These are phyloP conservation scores for Podaxis carcinomalis DNA, from an alignment of 768 basidiomycete species.

Conservation along the genomic window DNA sequence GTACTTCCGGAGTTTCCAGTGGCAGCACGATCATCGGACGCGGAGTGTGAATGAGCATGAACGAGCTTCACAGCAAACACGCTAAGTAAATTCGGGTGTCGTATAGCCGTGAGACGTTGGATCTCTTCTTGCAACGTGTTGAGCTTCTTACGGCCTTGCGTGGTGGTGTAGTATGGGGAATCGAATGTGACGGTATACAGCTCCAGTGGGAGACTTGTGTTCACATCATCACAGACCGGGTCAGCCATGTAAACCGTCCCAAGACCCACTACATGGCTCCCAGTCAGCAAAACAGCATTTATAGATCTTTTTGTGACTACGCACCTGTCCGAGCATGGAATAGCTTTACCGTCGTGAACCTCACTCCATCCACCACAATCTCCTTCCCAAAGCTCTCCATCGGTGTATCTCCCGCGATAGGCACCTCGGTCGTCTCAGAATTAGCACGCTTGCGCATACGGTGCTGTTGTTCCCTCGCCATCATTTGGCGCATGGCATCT, in stretches of 20 bases:
- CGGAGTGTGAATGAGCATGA: constrained; percentile 36
- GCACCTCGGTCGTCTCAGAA: constrained; percentile 69
- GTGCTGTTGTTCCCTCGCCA: constrained; percentile 48
- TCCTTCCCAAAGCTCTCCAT: constrained; percentile 59
- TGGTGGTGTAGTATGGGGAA: constrained; percentile 62
- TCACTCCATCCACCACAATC: constrained; percentile 53
- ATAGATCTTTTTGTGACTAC: constrained; percentile 11
- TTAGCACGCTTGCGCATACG: constrained; percentile 59
- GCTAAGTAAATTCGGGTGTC: constrained; percentile 62
- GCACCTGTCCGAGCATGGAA: constrained; percentile 70
- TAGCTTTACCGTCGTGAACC: constrained; percentile 62
- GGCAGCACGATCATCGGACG: constrained; percentile 24
- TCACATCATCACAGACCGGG: constrained; percentile 65
- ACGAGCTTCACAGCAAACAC: constrained; percentile 65
- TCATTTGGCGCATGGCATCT: constrained; percentile 56
- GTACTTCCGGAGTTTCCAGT: background rate
- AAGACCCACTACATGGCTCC: constrained; percentile 42
- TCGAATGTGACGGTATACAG: constrained; percentile 64
- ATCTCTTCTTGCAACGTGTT: constrained; percentile 64
- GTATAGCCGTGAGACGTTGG: constrained; percentile 50
- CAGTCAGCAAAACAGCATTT: background rate
- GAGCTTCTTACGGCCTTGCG: constrained; percentile 71
- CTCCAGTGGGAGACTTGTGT: constrained; percentile 56
- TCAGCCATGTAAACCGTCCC: constrained; percentile 72
- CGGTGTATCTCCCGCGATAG: constrained; percentile 42